Conservation (phyloP, 139 green algal species). For the Microglena sp. region DNA sequence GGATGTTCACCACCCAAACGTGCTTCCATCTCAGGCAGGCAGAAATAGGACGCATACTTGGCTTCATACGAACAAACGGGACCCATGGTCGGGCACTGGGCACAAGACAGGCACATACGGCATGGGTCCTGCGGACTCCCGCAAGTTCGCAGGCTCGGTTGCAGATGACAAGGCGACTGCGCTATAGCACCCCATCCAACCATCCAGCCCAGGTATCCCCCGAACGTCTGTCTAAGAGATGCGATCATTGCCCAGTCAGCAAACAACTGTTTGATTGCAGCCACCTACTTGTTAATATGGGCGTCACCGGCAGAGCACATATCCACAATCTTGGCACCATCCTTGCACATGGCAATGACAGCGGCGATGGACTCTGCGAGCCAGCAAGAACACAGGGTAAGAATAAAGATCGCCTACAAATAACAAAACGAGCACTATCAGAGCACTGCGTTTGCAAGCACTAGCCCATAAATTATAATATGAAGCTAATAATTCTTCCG, state of each 20-base stretch:
- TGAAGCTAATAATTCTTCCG: background rate
- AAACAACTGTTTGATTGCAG: background rate
- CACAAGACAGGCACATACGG: too few relatives aligned
- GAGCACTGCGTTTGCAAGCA: background rate
- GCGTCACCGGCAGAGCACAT: constrained; percentile 76
- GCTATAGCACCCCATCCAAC: too few relatives aligned
- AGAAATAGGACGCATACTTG: too few relatives aligned
- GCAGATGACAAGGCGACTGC: too few relatives aligned
- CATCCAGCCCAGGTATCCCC: too few relatives aligned
- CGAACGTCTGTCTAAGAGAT: too few relatives aligned
- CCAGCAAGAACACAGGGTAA: background rate
- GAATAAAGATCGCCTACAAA: constrained; percentile 8
- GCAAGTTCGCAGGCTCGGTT: too few relatives aligned
- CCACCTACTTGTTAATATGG: constrained; percentile 66
- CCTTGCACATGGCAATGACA: constrained; percentile 60
- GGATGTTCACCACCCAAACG: background rate
- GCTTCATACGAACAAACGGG: too few relatives aligned
- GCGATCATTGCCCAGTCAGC: too few relatives aligned
- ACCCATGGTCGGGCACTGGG: too few relatives aligned
- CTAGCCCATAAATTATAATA: background rate
- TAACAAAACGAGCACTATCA: background rate
- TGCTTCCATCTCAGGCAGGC: background rate
- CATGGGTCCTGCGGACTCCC: too few relatives aligned
- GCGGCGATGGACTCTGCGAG: constrained; percentile 70
- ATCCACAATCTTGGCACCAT: constrained; percentile 87